Evolutionary conservation across 2,329 filamentous ascomycete genomes (phyloP).

Genomic region (Arthrobotrys pseudoclavata): DNA sequence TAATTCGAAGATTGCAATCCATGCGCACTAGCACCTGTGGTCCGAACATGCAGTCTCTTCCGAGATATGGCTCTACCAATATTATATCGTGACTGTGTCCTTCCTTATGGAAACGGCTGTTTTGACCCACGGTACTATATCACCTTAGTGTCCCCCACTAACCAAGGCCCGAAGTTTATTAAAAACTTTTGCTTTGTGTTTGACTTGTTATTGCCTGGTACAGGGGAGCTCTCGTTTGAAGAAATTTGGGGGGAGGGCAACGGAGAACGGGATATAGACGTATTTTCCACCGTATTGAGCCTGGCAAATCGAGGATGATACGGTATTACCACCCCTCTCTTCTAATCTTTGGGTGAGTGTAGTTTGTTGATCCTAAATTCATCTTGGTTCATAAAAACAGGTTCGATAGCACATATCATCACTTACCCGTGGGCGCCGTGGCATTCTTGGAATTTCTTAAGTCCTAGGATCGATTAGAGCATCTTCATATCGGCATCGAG

Average conservation of each 20-base stretch:
- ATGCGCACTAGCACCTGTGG: not conserved
- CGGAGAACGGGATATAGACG: not conserved
- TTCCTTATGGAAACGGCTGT: not conserved
- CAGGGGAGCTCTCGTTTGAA: too few relatives aligned
- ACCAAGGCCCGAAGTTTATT: not conserved
- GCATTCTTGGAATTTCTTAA: not conserved
- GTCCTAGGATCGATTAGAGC: not conserved
- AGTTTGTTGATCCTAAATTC: too few relatives aligned
- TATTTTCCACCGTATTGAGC: not conserved
- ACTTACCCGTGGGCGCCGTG: not conserved
- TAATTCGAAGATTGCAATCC: not conserved
- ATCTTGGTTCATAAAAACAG: not conserved
- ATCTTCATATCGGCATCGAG: not conserved
- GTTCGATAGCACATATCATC: not conserved
- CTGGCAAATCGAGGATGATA: not conserved
- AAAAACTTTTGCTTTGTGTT: not conserved
- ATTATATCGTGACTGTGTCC: not conserved
- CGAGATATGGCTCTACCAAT: slow-evolving; percentile 1
- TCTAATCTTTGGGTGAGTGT: too few relatives aligned
- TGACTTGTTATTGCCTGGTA: not conserved
- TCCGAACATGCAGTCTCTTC: not conserved
- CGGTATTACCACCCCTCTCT: not conserved
- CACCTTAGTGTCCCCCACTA: not conserved
- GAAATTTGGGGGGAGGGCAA: not conserved
- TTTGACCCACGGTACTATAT: not conserved